Conservation (phyloP, 225 moss, liverwort and hornwort genomes). For the Pseudoscleropodium purum region DNA sequence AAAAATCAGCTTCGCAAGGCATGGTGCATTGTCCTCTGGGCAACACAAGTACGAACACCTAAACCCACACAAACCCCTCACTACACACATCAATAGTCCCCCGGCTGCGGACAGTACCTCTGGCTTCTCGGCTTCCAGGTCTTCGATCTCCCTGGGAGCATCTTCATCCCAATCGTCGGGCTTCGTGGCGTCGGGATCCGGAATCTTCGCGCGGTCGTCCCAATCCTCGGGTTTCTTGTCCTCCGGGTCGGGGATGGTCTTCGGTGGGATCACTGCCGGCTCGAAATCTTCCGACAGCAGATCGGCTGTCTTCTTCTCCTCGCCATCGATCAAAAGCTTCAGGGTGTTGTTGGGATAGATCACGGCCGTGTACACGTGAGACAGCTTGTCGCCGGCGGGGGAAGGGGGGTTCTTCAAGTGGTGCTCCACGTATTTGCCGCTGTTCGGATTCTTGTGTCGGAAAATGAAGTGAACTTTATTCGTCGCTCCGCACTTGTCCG, state of each 20-base stretch:
- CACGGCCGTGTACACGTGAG: constrained; percentile 87
- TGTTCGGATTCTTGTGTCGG: constrained; percentile 76
- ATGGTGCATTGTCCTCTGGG: neutral
- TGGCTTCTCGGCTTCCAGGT: constrained; percentile 66
- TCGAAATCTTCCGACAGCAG: constrained; percentile 75
- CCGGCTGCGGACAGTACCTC: constrained; percentile 16
- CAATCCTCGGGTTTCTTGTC: constrained; percentile 92
- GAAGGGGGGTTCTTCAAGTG: constrained; percentile 66
- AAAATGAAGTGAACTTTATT: constrained; percentile 99
- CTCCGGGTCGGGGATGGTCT: constrained; percentile 86
- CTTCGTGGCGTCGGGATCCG: constrained; percentile 69
- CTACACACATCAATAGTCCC: too few species aligned
- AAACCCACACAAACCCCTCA: too few species aligned
- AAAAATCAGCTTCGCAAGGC: neutral
- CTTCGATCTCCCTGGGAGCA: constrained; percentile 70
- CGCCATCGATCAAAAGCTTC: constrained; percentile 76
- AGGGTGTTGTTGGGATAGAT: constrained; percentile 78
- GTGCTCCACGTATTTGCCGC: constrained; percentile 78
- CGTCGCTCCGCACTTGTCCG: constrained; percentile 88
- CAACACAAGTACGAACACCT: neutral
- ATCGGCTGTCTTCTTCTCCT: constrained; percentile 72
- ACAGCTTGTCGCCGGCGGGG: constrained; percentile 48
- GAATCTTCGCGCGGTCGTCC: constrained; percentile 82
- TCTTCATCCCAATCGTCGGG: constrained; percentile 96
- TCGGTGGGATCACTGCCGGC: constrained; percentile 69